Evolutionary conservation across 371 early-diverging fungal species (phyloP).

Genomic region (Actinomortierella wolfii): DNA sequence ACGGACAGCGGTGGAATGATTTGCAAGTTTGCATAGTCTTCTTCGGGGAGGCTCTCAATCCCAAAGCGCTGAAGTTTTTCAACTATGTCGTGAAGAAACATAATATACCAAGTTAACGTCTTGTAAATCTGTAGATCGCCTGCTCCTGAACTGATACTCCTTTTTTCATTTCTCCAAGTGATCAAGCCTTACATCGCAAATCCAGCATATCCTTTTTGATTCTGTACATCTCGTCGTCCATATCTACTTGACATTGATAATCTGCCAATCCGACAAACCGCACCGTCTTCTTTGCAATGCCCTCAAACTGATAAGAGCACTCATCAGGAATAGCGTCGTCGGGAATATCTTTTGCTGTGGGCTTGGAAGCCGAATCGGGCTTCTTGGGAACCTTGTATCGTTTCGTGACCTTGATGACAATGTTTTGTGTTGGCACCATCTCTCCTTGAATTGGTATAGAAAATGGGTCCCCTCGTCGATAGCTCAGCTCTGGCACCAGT

Average conservation of each 20-base stretch:
- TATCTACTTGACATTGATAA: slow-evolving; percentile 37
- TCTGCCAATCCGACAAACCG: slow-evolving; percentile 39
- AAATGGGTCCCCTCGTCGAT: slow-evolving; percentile 31
- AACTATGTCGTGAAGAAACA: slow-evolving; percentile 5
- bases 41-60: slow-evolving; percentile 28
- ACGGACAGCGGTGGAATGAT: slow-evolving; percentile 24
- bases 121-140: too few species aligned
- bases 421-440: slow-evolving; percentile 24
- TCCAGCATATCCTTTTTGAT: slow-evolving; percentile 33
- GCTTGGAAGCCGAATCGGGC: too few species aligned
- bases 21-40: slow-evolving; percentile 25
- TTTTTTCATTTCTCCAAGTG: too few species aligned
- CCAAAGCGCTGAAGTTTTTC: slow-evolving; percentile 31
- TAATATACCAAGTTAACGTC: neutral
- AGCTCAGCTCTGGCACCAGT: slow-evolving; percentile 1
- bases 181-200: slow-evolving; percentile 29
- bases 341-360: too few species aligned
- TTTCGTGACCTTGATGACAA: slow-evolving; percentile 32
- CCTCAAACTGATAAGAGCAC: slow-evolving; percentile 11
- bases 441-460: slow-evolving; percentile 40
- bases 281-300: slow-evolving; percentile 22
- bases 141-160: too few species aligned
- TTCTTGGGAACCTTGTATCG: slow-evolving; percentile 26
- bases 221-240: slow-evolving; percentile 21
- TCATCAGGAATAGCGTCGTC: too few species aligned